Conservation (phyloP, 2,329 filamentous ascomycete species). For the Alternaria gaisen region DNA sequence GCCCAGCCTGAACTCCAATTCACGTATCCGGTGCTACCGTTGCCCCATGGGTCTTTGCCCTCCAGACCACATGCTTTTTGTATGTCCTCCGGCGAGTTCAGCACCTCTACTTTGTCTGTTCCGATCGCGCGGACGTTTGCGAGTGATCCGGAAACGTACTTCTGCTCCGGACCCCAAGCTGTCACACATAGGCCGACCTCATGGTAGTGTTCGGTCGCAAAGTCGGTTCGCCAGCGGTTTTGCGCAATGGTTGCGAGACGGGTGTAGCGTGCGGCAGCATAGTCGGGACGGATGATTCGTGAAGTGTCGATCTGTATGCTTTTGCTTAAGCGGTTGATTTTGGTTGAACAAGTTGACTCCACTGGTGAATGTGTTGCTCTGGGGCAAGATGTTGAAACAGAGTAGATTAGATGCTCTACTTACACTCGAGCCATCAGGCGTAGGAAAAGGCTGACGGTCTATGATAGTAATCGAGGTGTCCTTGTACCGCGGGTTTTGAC, state of each 20-base stretch:
- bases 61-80: slow-evolving; percentile 52
- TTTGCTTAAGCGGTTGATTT: slow-evolving; percentile 5
- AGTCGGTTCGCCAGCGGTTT: slow-evolving; percentile 71
- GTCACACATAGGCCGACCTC: slow-evolving; percentile 75
- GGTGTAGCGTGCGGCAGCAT: slow-evolving; percentile 80
- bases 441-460: slow-evolving; percentile 66
- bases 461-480: slow-evolving; percentile 65
- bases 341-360: not conserved
- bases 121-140: slow-evolving; percentile 46
- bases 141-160: slow-evolving; percentile 51
- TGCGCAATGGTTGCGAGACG: slow-evolving; percentile 76
- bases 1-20: slow-evolving; percentile 83
- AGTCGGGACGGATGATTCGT: slow-evolving; percentile 76
- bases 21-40: slow-evolving; percentile 73
- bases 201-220: slow-evolving; percentile 71
- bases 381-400: not conserved
- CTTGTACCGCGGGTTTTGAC: slow-evolving; percentile 64
- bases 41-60: slow-evolving; percentile 46
- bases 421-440: slow-evolving; percentile 65
- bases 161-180: slow-evolving; percentile 60
- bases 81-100: slow-evolving; percentile 52
- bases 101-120: slow-evolving; percentile 52
- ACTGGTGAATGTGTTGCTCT: not conserved
- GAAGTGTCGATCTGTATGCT: slow-evolving; percentile 62
- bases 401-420: slow-evolving; percentile 19